Base-by-base conservation (phyloP, 495 filamentous ascomycete species). In the Paragyromitra xinjiangensis region DNA sequence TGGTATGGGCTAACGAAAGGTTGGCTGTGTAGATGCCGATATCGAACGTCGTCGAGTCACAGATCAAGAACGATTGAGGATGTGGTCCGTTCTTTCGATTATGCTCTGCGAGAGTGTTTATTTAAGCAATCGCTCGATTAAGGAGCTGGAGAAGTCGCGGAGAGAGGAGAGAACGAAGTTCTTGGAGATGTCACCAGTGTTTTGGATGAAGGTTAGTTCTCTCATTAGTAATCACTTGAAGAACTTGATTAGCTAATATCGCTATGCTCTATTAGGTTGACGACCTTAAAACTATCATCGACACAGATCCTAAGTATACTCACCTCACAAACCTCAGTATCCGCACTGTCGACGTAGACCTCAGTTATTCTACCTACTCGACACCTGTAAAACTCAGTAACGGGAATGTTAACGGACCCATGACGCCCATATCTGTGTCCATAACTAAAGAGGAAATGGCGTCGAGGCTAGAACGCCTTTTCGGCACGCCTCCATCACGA, bases 201-300 rank as follows among this genome's bases (percentile, higher is more conserved):
- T 83, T 75, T 83, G 81, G 81, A 79, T 83, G 34, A 82, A 76
- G 81, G 81, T 79, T 70, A 66, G 51, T 70, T 55, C 39, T 1
- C 37, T 4, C 14, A n/a, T 56, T 51, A 37, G 19, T 24, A n/a
- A 42, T n/a, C n/a, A 24, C 45, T 19, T 66, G 40, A 39, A 42
- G 11, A 12, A 16, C 39, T 16, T 59, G n/a, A 64, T 63, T 74
- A 12, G 48, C n/a, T 29, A 50, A 55, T 8, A 45, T 76, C 40
- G 39, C 64, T 39, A 55, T 62, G 16, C 61, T 62, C 63, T 45
- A 48, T 9, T 26, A 82, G 81, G 61, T 82, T 51, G 73, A 80
- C 44, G 81, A 82, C 56, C 68, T 82, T 37, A 37, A 29, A 5
- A 34, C 69, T n/a, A 80, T 82, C 69, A 73, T 82, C 48, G 58